Base-by-base conservation (phyloP, 306 rosid genomes). In the Cicer pinnatifidum region DNA sequence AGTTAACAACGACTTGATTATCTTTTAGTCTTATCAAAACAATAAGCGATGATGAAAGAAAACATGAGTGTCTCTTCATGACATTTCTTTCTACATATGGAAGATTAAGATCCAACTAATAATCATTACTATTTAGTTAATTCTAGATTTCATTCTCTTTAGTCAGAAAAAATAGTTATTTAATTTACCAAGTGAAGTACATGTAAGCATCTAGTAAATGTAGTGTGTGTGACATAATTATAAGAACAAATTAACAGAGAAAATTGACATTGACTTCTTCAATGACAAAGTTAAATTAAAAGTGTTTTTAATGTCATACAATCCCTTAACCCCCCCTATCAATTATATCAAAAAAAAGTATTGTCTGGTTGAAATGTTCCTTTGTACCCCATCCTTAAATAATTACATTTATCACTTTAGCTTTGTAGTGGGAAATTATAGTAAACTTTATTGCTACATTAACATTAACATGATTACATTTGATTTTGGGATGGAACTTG, bases 371-470 rank as follows among this genome's bases (percentile, higher is more conserved):
- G 91, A 89, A 89, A 81, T 82, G 87, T 81, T 87, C 77, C 65
- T 75, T 68, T 73, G 89, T 89, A 78, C 80, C 89, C 86, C 84
- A 85, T 86, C 69, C 28, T 70, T 78, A 78, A 78, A 84, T 87
- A 86, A 89, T 91, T 86, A 83, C 89, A 80, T 66, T 59, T 68
- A 68, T 79, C 47, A 83, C 95, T 91, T 91, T 91, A 87, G 89
- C 88, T 89, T 89, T 87, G 82, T 84, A 69, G 91, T 85, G 91
- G 95, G 80, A 87, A 84, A 89, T 84, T 80, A 87, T 87, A 78
- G 84, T 86, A 88, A 89, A 84, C 88, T 89, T 89, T 82, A 86
- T 86, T 69, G 87, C 82, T 83, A 67, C 35, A 28, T 28, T 28
- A 28, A 28, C 80, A 72, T 77, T 83, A 53, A 15, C 85, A 84